Evolutionary conservation across 2,329 filamentous ascomycete genomes (phyloP).

Genomic region (Ceratocystiopsis brevicomis): DNA sequence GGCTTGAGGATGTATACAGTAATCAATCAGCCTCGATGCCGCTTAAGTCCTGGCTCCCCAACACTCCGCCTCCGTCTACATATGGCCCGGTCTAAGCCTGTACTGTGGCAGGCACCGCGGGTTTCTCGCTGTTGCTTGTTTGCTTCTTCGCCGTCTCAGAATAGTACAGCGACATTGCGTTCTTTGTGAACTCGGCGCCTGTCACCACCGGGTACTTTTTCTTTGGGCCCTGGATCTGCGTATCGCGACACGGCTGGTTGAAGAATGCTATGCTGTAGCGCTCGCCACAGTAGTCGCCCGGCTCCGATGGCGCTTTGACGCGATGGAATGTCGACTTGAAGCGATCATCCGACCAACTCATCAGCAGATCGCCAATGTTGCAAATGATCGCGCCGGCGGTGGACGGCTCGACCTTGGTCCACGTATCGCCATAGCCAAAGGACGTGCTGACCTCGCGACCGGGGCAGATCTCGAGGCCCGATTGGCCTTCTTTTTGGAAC

Average conservation of each 20-base stretch:
- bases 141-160: constrained; percentile 23
- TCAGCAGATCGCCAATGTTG: constrained; percentile 47
- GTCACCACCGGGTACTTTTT: constrained; percentile 37
- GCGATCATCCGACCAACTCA: constrained; percentile 48
- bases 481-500: constrained; percentile 35
- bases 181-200: constrained; percentile 34
- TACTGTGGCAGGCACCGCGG: background rate
- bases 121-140: background rate
- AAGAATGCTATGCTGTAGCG: constrained; percentile 45
- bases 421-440: constrained; percentile 33
- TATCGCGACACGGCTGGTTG: constrained; percentile 36
- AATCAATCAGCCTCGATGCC: no score
- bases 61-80: no score
- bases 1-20: no score
- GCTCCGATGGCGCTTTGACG: constrained; percentile 39
- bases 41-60: no score
- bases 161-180: constrained; percentile 22
- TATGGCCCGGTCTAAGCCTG: no score
- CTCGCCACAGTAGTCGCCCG: constrained; percentile 33
- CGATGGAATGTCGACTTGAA: constrained; percentile 48
- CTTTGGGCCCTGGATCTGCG: constrained; percentile 31
- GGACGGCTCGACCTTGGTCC: constrained; percentile 33
- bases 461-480: constrained; percentile 37
- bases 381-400: constrained; percentile 30
- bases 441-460: constrained; percentile 33